Conservation (phyloP, 768 basidiomycete species). For the Termitomyces sp. region DNA sequence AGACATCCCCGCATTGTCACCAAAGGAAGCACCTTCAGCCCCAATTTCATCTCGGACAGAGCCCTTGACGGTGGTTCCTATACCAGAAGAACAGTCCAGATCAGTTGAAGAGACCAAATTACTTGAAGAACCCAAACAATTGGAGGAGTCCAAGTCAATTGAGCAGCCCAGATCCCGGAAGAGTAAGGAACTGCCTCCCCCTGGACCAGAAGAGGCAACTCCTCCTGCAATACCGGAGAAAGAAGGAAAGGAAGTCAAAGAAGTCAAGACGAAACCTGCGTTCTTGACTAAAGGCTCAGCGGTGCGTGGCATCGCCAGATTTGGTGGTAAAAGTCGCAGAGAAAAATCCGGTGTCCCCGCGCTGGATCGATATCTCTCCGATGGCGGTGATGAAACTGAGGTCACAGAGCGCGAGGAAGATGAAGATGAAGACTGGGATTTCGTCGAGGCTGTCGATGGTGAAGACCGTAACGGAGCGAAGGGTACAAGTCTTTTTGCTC, state of each 20-base stretch:
- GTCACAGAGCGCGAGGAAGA: constrained; percentile 46
- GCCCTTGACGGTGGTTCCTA: neutral
- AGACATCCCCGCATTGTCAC: constrained; percentile 17
- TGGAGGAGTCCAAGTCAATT: constrained; percentile 15
- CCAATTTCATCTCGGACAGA: constrained; percentile 4
- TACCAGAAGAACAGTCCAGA: neutral
- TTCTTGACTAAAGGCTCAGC: constrained; percentile 17
- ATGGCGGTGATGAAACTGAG: constrained; percentile 43
- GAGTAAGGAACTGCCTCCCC: constrained; percentile 23
- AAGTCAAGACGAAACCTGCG: constrained; percentile 15
- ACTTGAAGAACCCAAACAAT: neutral
- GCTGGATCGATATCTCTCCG: constrained; percentile 66
- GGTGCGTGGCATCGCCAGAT: constrained; percentile 17
- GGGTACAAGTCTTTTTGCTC: constrained; percentile 78
- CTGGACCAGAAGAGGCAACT: constrained; percentile 17
- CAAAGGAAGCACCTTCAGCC: constrained; percentile 10
- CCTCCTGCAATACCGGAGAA: constrained; percentile 25
- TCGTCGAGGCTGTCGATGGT: constrained; percentile 74
- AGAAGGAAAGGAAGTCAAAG: constrained; percentile 17
- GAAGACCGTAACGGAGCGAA: constrained; percentile 80
- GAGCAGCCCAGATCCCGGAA: constrained; percentile 13
- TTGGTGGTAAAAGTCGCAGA: constrained; percentile 38
- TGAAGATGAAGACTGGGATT: constrained; percentile 89
- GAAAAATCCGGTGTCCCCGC: constrained; percentile 84
- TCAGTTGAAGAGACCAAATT: constrained; percentile 16